Percentiles rank a stretch among this genome's conserved stretches.
phyloP scores from a whole-genome alignment of 192 early-diverging fungal genomes.

The Nowakowskiella sp. region DNA sequence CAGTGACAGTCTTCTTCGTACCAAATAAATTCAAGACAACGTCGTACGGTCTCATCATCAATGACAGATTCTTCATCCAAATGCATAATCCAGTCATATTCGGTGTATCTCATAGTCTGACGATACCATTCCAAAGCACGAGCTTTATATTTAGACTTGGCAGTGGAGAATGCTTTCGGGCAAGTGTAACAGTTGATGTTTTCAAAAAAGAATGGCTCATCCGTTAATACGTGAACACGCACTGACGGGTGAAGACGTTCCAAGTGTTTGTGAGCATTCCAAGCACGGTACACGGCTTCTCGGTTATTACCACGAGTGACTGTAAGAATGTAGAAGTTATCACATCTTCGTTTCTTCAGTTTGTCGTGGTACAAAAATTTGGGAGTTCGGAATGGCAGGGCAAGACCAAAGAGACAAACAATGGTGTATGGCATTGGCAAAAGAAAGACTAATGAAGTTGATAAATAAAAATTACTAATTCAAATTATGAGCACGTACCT shows the following conservation, averaged over 20 bases:
- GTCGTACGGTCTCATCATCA: constrained; percentile 45
- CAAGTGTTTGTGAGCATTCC: constrained; percentile 47
- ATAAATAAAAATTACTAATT: constrained; percentile 2
- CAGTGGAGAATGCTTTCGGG: constrained; percentile 38
- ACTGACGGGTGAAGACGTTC: constrained; percentile 43
- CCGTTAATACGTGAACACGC: constrained; percentile 49
- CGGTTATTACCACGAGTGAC: constrained; percentile 49
- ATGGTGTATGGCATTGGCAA: constrained; percentile 50
- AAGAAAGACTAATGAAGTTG: constrained; percentile 32
- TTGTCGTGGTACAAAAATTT: constrained; percentile 46
- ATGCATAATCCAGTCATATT: constrained; percentile 52
- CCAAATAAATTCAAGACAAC: constrained; percentile 48
- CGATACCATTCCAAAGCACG: constrained; percentile 56
- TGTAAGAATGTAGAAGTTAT: constrained; percentile 51
- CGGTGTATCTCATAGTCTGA: constrained; percentile 43
- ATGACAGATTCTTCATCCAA: constrained; percentile 53
- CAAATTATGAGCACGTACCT: constrained; percentile 17
- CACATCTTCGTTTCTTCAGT: constrained; percentile 39
- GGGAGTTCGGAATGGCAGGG: constrained; percentile 45
- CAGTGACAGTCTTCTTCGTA: constrained; percentile 43
- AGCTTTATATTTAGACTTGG: constrained; percentile 47
- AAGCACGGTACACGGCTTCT: constrained; percentile 47
- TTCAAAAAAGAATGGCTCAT: constrained; percentile 56
- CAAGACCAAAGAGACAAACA: constrained; percentile 50
- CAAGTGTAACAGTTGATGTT: constrained; percentile 55